These are phyloP conservation scores for Talaromyces adpressus DNA, from an alignment of 495 filamentous ascomycete species.

Conservation along the genomic window DNA sequence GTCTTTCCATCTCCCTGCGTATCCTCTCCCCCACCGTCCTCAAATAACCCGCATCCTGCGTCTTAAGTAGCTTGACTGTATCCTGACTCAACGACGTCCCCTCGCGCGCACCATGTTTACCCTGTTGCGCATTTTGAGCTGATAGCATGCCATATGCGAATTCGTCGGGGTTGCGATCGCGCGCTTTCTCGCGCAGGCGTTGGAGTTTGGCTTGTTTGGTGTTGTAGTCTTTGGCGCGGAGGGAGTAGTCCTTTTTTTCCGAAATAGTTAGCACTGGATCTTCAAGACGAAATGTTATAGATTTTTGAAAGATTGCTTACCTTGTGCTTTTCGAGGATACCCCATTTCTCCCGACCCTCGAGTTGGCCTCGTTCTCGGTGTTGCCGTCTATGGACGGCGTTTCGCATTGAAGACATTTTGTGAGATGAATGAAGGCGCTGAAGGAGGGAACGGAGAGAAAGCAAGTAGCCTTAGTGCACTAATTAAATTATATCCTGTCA, in stretches of 20 bases:
- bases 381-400: slow-evolving; percentile 67
- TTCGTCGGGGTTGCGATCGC: slow-evolving; percentile 89
- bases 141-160: slow-evolving; percentile 91
- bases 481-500: too few relatives aligned
- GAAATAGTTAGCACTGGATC: too few relatives aligned
- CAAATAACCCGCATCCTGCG: slow-evolving; percentile 88
- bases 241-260: slow-evolving; percentile 68
- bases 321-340: slow-evolving; percentile 85
- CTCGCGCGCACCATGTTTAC: slow-evolving; percentile 48
- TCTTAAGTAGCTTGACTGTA: slow-evolving; percentile 83
- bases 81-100: slow-evolving; percentile 49
- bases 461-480: not conserved
- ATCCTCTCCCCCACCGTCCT: slow-evolving; percentile 57
- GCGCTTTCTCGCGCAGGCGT: slow-evolving; percentile 70
- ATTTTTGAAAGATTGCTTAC: slow-evolving; percentile 24
- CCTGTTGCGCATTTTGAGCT: slow-evolving; percentile 39
- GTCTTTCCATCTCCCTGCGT: slow-evolving; percentile 50
- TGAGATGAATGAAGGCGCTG: not conserved
- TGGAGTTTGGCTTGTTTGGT: slow-evolving; percentile 74
- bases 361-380: slow-evolving; percentile 89
- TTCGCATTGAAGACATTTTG: slow-evolving; percentile 75
- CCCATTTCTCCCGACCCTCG: slow-evolving; percentile 70
- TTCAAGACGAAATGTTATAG: too few relatives aligned
- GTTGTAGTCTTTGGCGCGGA: slow-evolving; percentile 84
- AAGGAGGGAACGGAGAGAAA: not conserved